Conservation (phyloP, 2,329 filamentous ascomycete genomes). For the Neopestalotiopsis sp. region DNA sequence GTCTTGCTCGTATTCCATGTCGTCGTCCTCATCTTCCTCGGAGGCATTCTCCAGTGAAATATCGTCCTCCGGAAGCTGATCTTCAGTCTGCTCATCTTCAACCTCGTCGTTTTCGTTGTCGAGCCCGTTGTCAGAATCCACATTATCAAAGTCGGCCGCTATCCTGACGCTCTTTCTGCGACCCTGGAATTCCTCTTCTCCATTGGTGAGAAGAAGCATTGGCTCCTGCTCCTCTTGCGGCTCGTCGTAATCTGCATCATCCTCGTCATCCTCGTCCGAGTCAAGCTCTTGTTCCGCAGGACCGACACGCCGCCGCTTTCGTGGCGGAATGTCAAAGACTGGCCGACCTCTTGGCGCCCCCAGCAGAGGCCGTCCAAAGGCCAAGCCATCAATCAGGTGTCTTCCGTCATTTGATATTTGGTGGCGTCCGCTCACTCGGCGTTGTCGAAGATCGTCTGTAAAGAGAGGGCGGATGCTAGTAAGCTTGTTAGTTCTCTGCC, state of each 20-base stretch:
- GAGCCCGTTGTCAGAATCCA: slow-evolving; percentile 25
- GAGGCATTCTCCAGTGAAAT: neutral
- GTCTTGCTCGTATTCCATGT: too few relatives aligned
- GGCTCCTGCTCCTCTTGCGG: slow-evolving; percentile 38
- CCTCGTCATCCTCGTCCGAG: slow-evolving; percentile 35
- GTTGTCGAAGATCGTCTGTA: slow-evolving; percentile 73
- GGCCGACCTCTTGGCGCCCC: slow-evolving; percentile 66
- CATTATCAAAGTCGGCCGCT: slow-evolving; percentile 36
- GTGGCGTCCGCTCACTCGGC: slow-evolving; percentile 75
- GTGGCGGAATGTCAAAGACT: slow-evolving; percentile 71
- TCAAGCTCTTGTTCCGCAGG: slow-evolving; percentile 39
- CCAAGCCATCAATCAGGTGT: slow-evolving; percentile 83
- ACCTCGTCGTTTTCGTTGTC: slow-evolving; percentile 18
- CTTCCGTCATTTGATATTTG: slow-evolving; percentile 82
- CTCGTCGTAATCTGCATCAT: slow-evolving; percentile 38
- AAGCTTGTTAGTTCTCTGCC: neutral
- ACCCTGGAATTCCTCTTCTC: slow-evolving; percentile 27
- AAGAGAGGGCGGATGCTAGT: slow-evolving; percentile 78
- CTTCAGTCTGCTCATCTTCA: neutral
- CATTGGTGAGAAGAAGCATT: slow-evolving; percentile 39
- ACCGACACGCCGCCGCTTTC: slow-evolving; percentile 67
- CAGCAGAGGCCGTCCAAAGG: slow-evolving; percentile 78
- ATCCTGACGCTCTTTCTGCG: slow-evolving; percentile 30
- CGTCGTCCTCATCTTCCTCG: slow-evolving; percentile 33
- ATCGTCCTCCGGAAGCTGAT: neutral